Evolutionary conservation across 257 asterid species (phyloP).

Genomic region (Nicotiana undulata): DNA sequence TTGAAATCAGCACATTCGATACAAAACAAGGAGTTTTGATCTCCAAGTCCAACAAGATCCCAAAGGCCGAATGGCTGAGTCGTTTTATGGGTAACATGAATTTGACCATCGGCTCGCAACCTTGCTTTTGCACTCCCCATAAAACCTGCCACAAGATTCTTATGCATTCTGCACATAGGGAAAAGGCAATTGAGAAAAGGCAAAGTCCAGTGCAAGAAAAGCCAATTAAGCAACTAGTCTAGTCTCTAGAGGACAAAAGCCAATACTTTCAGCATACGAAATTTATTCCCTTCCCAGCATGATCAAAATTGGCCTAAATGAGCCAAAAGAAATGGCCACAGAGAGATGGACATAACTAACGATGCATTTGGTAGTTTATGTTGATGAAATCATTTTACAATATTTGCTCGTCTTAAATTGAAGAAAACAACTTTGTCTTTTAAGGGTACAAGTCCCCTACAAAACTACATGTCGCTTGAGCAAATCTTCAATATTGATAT

Average conservation of each 20-base stretch:
- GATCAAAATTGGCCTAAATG: not conserved
- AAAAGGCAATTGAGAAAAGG: not conserved
- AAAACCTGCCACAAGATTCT: constrained; percentile 38
- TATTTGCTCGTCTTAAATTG: not conserved
- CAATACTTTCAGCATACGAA: not conserved
- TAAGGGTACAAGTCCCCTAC: not conserved
- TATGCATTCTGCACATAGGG: constrained; percentile 35
- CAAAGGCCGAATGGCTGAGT: constrained; percentile 31
- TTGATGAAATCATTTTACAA: not conserved
- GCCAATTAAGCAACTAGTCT: not conserved
- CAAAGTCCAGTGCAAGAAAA: not conserved
- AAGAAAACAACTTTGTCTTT: not conserved
- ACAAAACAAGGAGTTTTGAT: constrained; percentile 11
- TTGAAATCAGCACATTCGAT: constrained; percentile 27
- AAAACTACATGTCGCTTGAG: not conserved
- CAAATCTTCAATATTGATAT: not conserved
- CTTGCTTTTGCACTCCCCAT: constrained; percentile 29
- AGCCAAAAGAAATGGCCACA: not conserved
- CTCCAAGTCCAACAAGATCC: constrained; percentile 41
- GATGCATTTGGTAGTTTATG: not conserved
- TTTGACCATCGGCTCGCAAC: constrained; percentile 37
- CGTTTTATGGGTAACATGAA: constrained; percentile 50
- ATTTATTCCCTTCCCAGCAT: not conserved
- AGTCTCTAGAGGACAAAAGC: not conserved
- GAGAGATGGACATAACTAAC: not conserved